Conservation (phyloP, 2,329 filamentous ascomycete species). For the Ceratocystiopsis sp. region DNA sequence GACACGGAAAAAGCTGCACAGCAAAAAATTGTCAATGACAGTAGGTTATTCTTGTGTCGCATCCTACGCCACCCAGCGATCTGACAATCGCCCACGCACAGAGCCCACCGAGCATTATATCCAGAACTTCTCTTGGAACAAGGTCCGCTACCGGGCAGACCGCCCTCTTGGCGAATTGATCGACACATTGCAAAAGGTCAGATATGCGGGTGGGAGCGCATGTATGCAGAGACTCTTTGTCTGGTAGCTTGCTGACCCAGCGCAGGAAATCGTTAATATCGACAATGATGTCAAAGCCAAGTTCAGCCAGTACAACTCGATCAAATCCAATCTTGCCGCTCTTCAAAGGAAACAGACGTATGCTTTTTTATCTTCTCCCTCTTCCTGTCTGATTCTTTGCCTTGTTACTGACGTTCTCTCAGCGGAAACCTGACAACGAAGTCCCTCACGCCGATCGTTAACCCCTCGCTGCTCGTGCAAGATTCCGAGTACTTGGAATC, state of each 20-base stretch:
- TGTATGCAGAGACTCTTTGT: background rate
- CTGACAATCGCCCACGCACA: constrained; percentile 19
- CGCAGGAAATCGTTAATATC: constrained; percentile 69
- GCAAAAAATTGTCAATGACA: constrained; percentile 90
- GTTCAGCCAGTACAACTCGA: constrained; percentile 82
- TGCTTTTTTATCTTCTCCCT: constrained; percentile 12
- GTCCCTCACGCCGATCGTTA: constrained; percentile 76
- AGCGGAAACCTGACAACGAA: constrained; percentile 89
- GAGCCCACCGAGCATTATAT: constrained; percentile 94
- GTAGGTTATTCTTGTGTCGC: constrained; percentile 26
- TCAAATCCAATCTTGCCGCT: constrained; percentile 68
- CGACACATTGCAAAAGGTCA: constrained; percentile 75
- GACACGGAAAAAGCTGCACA: constrained; percentile 68
- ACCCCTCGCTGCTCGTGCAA: constrained; percentile 62
- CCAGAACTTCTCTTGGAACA: constrained; percentile 85
- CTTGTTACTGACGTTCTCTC: background rate
- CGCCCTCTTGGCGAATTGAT: constrained; percentile 78
- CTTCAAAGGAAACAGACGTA: constrained; percentile 81
- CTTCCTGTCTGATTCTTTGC: background rate
- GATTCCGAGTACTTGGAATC: constrained; percentile 96
- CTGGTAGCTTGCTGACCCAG: background rate
- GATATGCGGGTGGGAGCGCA: background rate
- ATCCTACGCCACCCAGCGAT: too few relatives aligned
- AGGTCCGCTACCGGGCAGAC: constrained; percentile 89
- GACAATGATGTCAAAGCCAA: constrained; percentile 95